Conservation (phyloP, 176 grass and related monocot species). For the Oryza rufipogon region DNA sequence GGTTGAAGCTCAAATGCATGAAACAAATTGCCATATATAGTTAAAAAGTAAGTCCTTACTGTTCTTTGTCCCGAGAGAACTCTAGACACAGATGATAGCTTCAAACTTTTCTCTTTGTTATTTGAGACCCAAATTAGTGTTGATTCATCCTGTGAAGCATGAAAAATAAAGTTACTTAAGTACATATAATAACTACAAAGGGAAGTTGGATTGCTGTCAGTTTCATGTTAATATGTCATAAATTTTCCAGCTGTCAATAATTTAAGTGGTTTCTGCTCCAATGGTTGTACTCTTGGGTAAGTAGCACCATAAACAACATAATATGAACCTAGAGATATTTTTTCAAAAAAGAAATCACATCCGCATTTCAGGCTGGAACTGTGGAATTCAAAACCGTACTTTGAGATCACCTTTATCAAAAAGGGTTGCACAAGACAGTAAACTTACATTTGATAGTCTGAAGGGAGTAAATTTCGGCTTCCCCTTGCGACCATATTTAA, state of each 20-base stretch:
- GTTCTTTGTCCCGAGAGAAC: conserved; percentile 92
- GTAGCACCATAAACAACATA: not conserved
- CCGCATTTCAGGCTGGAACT: not conserved
- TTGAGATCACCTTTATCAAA: not conserved
- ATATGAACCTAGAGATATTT: not conserved
- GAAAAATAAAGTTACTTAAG: not conserved
- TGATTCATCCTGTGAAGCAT: conserved; percentile 68
- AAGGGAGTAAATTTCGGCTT: conserved; percentile 96
- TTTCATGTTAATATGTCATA: not conserved
- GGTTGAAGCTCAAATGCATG: conserved; percentile 18
- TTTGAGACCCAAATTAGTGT: conserved; percentile 92
- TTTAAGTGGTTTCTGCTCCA: not conserved
- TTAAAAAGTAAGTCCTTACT: conserved; percentile 41
- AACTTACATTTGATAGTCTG: conserved; percentile 85
- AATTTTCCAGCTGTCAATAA: not conserved
- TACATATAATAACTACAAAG: not conserved
- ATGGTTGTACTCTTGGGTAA: not conserved
- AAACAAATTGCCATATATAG: not conserved
- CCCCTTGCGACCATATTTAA: conserved; percentile 93
- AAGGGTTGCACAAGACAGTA: not conserved
- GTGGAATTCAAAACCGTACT: not conserved
- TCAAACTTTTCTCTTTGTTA: conserved; percentile 82
- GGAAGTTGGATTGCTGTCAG: not conserved
- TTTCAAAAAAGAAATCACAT: not conserved
- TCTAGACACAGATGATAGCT: conserved; percentile 83